Conservation (phyloP, 495 filamentous ascomycete species). For the Pyrenopolyporus hunteri region DNA sequence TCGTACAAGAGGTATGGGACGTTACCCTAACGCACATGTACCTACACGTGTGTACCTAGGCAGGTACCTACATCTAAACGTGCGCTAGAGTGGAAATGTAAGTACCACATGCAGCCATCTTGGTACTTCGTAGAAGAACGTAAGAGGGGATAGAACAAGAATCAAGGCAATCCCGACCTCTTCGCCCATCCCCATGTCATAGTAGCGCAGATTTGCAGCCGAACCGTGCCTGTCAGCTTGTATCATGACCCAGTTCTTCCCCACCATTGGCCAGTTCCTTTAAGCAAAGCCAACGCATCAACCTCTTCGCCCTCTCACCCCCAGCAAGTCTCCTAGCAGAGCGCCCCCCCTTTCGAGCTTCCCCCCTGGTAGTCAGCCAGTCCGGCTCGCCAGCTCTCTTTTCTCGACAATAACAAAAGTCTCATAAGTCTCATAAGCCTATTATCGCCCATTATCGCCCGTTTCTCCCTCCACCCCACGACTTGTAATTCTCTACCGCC, state of each 20-base stretch:
- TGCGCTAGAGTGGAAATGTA: no score
- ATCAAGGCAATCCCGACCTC: no score
- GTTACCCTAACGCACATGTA: no score
- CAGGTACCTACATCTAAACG: no score
- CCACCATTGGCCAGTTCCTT: constrained; percentile 32
- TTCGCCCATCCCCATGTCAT: constrained; percentile 31
- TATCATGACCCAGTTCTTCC: constrained; percentile 17
- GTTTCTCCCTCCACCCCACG: constrained; percentile 11
- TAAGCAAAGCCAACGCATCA: constrained; percentile 46
- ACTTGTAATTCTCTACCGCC: constrained; percentile 20
- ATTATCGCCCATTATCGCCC: constrained; percentile 16
- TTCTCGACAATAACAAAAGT: constrained; percentile 40
- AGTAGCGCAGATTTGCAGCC: no score
- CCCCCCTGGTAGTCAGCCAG: constrained; percentile 32
- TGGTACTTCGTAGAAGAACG: no score
- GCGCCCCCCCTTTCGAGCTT: constrained; percentile 28
- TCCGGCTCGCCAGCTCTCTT: constrained; percentile 45
- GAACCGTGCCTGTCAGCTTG: constrained; percentile 31
- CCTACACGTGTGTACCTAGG: no score
- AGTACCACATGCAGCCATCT: no score
- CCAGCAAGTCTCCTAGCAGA: constrained; percentile 37
- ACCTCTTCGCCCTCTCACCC: constrained; percentile 30
- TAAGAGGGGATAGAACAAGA: no score
- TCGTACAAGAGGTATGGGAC: no score
- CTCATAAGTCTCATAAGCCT: constrained; percentile 47